These are phyloP conservation scores for Metrosideros polymorpha DNA, from an alignment of 441 rosid genomes.

Conservation along the genomic window DNA sequence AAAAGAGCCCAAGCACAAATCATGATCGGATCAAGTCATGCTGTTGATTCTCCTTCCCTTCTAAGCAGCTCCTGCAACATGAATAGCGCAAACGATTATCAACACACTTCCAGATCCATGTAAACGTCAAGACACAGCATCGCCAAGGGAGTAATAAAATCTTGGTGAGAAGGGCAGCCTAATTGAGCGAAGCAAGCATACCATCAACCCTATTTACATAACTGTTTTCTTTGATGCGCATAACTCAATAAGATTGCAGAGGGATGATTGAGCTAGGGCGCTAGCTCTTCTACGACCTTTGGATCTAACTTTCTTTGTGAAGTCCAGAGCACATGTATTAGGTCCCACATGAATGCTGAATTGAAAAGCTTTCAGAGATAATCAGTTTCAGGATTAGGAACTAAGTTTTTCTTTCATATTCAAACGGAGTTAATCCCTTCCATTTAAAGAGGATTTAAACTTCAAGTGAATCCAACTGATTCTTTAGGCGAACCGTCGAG, in stretches of 20 bases:
- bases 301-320: not conserved
- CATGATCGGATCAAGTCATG: not conserved
- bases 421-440: not conserved
- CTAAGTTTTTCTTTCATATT: not conserved
- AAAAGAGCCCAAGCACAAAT: not conserved
- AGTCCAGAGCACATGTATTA: not conserved
- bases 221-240: not conserved
- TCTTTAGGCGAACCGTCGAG: not conserved
- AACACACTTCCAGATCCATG: not conserved
- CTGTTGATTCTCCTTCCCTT: not conserved
- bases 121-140: not conserved
- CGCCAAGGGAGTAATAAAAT: not conserved
- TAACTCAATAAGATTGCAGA: not conserved
- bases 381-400: not conserved
- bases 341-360: not conserved
- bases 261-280: not conserved
- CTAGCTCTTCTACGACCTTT: not conserved
- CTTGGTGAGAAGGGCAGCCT: not conserved
- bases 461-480: not conserved
- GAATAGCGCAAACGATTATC: not conserved
- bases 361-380: not conserved
- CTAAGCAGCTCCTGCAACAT: not conserved
- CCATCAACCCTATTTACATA: not conserved
- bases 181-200: not conserved
- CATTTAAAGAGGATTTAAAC: not conserved